phyloP scores from a whole-genome alignment of 2,329 filamentous ascomycete species.

The Apiospora arundinis region DNA sequence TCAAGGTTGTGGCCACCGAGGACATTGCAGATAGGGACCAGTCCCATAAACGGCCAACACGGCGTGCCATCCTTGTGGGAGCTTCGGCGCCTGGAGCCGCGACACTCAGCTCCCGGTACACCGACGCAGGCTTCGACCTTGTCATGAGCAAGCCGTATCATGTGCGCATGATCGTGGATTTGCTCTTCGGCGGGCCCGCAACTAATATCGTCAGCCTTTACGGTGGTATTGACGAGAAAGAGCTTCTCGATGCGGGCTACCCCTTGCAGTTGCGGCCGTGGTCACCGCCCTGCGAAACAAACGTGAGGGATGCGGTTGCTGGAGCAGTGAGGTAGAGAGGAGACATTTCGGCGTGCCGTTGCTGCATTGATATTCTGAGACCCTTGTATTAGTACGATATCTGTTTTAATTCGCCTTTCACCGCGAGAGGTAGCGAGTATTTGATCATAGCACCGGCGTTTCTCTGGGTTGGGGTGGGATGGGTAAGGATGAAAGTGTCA shows the following conservation, averaged over 20 bases:
- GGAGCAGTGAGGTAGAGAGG: neutral
- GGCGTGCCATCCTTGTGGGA: conserved; percentile 15
- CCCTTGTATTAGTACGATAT: conserved; percentile 12
- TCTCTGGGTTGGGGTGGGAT: neutral
- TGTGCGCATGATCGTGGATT: conserved; percentile 19
- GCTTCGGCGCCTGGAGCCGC: conserved; percentile 3
- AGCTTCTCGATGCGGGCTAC: conserved; percentile 16
- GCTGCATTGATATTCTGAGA: neutral
- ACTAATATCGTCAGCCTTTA: conserved; percentile 21
- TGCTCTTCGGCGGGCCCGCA: conserved; percentile 18
- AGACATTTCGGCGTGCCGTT: neutral
- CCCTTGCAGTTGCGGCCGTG: conserved; percentile 19
- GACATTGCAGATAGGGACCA: neutral
- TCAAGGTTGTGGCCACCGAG: neutral
- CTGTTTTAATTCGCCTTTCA: neutral
- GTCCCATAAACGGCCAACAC: neutral
- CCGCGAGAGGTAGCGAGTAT: neutral
- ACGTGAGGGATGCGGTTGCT: conserved; percentile 8
- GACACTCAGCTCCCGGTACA: conserved; percentile 7
- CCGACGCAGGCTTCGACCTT: conserved; percentile 13
- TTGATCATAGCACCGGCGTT: conserved; percentile 15
- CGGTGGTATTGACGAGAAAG: conserved; percentile 16
- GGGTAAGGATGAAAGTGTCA: neutral
- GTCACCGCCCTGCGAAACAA: neutral
- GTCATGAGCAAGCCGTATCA: conserved; percentile 20